Evolutionary conservation across 192 early-diverging fungal species (phyloP).

Genomic region (Backusella luteola): DNA sequence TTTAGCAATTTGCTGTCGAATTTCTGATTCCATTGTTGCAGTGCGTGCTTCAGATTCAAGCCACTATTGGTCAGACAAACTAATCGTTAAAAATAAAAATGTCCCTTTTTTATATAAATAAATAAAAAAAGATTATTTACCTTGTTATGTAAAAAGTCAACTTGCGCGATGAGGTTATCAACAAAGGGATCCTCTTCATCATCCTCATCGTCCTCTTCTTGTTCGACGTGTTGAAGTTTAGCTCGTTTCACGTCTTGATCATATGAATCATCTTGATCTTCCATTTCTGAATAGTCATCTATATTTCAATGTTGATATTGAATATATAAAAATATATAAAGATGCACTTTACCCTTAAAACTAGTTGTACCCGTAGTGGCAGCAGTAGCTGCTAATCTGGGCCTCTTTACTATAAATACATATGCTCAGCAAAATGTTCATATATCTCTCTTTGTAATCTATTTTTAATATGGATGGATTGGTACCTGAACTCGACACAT

Average conservation of each 20-base stretch:
- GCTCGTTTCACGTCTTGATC: neutral
- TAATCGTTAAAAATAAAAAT: neutral
- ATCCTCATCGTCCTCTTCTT: slow-evolving; percentile 26
- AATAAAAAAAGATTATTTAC: slow-evolving; percentile 15
- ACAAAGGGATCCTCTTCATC: slow-evolving; percentile 33
- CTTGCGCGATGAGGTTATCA: slow-evolving; percentile 31
- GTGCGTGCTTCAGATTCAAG: slow-evolving; percentile 49
- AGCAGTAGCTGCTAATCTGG: neutral
- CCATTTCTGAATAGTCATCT: neutral
- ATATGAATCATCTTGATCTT: slow-evolving; percentile 19
- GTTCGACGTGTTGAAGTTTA: neutral
- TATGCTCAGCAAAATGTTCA: neutral
- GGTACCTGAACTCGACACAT: slow-evolving; percentile 25
- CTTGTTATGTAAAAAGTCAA: slow-evolving; percentile 44
- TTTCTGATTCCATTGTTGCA: slow-evolving; percentile 51
- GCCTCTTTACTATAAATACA: neutral
- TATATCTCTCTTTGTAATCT: neutral
- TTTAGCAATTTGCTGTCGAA: slow-evolving; percentile 48
- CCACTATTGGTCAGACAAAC: slow-evolving; percentile 28
- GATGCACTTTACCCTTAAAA: neutral
- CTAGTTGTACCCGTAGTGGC: neutral
- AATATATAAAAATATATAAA: neutral
- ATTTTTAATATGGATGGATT: neutral
- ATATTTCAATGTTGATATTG: neutral
- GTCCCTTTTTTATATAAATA: neutral